These are phyloP conservation scores for Onygena corvina DNA, from an alignment of 2,329 filamentous ascomycete genomes.

Conservation along the genomic window DNA sequence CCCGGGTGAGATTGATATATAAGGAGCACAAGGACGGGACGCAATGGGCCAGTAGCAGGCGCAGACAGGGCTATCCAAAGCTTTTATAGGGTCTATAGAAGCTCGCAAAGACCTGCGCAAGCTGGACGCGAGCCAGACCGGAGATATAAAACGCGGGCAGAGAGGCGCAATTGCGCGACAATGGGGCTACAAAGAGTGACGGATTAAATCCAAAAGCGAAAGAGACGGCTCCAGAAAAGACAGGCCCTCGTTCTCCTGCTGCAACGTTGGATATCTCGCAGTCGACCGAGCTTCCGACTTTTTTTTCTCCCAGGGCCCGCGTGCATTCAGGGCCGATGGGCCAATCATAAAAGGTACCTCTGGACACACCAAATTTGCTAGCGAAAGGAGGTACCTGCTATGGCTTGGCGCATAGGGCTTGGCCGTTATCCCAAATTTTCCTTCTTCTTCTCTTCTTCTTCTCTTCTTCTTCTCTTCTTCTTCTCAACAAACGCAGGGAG, in stretches of 20 bases:
- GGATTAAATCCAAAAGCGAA: background rate
- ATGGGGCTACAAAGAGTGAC: background rate
- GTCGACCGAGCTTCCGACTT: background rate
- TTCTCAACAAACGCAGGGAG: slow-evolving; percentile 5
- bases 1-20: background rate
- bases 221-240: background rate
- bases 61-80: background rate
- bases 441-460: background rate
- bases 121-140: too few relatives aligned
- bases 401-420: background rate
- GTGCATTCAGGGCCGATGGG: background rate
- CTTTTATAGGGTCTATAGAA: background rate
- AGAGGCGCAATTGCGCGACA: background rate
- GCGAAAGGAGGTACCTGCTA: background rate
- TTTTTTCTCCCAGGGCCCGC: background rate
- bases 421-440: background rate
- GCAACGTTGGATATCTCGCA: background rate
- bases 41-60: background rate
- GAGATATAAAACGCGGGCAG: background rate
- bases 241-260: background rate
- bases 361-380: background rate
- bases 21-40: background rate
- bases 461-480: background rate
- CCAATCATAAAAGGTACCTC: background rate
- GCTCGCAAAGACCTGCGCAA: too few relatives aligned